Percentiles rank a stretch among this genome's conserved stretches.
These are phyloP conservation scores for Mycena belliarum DNA, from an alignment of 768 basidiomycete genomes.

Conservation along the genomic window DNA sequence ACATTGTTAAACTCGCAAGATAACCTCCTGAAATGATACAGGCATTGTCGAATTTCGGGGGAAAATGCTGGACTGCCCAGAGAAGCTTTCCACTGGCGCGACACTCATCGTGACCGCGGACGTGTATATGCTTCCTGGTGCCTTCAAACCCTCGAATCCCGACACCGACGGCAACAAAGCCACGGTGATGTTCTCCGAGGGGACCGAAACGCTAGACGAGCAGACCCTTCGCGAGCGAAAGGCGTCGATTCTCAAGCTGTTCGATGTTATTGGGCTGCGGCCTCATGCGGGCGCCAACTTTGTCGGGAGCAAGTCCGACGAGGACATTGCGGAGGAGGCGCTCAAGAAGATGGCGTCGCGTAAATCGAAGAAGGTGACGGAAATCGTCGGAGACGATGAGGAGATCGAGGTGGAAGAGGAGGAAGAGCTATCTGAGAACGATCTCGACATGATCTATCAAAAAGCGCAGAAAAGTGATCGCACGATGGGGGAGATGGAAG, in stretches of 20 bases:
- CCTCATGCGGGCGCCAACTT: slow-evolving; percentile 53
- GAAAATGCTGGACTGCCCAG: slow-evolving; percentile 78
- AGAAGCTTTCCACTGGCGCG: slow-evolving; percentile 68
- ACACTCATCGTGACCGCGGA: slow-evolving; percentile 77
- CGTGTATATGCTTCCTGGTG: slow-evolving; percentile 65
- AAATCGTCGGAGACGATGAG: slow-evolving; percentile 79
- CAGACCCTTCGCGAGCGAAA: slow-evolving; percentile 81
- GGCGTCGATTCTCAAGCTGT: slow-evolving; percentile 67
- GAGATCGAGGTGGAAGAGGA: slow-evolving; percentile 86
- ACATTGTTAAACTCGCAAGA: not conserved
- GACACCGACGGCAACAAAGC: slow-evolving; percentile 33
- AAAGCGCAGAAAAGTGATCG: slow-evolving; percentile 86
- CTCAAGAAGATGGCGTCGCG: slow-evolving; percentile 42
- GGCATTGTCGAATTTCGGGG: slow-evolving; percentile 68
- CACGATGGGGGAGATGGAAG: slow-evolving; percentile 78
- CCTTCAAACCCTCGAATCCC: slow-evolving; percentile 57
- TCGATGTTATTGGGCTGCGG: slow-evolving; percentile 70
- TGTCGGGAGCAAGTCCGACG: slow-evolving; percentile 33
- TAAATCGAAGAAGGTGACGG: slow-evolving; percentile 49
- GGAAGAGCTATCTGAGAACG: slow-evolving; percentile 79
- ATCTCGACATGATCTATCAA: slow-evolving; percentile 82
- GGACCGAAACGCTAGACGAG: slow-evolving; percentile 79
- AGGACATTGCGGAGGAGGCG: slow-evolving; percentile 39
- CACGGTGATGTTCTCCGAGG: slow-evolving; percentile 63
- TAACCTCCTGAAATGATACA: slow-evolving; percentile 23